A percentile compares a stretch with the other conserved stretches of the same genome.
Evolutionary conservation across 192 early-diverging fungal genomes (phyloP).

Genomic region (Podila epicladia): DNA sequence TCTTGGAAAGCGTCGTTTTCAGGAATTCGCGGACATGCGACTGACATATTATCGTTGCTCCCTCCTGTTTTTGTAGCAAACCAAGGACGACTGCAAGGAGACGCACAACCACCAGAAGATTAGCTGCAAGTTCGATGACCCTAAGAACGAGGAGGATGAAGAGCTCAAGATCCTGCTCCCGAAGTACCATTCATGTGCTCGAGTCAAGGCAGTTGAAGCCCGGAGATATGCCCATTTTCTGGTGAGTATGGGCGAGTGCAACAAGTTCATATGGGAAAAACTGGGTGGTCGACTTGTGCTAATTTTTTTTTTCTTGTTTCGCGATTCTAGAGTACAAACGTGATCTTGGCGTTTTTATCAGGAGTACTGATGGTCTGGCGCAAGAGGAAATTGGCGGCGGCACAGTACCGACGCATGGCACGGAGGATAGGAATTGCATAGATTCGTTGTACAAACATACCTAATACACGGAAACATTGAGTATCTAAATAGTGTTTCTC

Average conservation of each 20-base stretch:
- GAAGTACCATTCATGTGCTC: slow-evolving; percentile 25
- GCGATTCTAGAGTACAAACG: slow-evolving; percentile 29
- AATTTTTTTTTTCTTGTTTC: neutral
- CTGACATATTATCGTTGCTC: neutral
- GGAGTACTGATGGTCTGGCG: slow-evolving; percentile 38
- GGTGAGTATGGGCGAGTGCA: neutral
- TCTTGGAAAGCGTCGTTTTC: neutral
- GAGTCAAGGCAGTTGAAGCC: slow-evolving; percentile 40
- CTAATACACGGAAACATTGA: no score
- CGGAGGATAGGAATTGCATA: slow-evolving; percentile 47
- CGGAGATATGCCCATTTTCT: slow-evolving; percentile 41
- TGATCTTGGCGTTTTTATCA: slow-evolving; percentile 34
- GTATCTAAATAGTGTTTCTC: no score
- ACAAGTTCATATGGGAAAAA: neutral
- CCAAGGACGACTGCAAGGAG: slow-evolving; percentile 21
- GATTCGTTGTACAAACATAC: no score
- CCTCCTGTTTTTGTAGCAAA: slow-evolving; percentile 11
- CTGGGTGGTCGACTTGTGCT: neutral
- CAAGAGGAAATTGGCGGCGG: slow-evolving; percentile 44
- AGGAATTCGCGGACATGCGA: neutral
- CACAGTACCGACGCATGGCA: slow-evolving; percentile 49
- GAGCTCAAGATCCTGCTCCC: slow-evolving; percentile 41
- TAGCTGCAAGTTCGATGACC: slow-evolving; percentile 43
- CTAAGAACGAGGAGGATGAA: slow-evolving; percentile 46
- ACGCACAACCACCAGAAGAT: slow-evolving; percentile 41